Base-by-base conservation (phyloP, 2,329 filamentous ascomycete species). In the Scedosporium apiospermum region DNA sequence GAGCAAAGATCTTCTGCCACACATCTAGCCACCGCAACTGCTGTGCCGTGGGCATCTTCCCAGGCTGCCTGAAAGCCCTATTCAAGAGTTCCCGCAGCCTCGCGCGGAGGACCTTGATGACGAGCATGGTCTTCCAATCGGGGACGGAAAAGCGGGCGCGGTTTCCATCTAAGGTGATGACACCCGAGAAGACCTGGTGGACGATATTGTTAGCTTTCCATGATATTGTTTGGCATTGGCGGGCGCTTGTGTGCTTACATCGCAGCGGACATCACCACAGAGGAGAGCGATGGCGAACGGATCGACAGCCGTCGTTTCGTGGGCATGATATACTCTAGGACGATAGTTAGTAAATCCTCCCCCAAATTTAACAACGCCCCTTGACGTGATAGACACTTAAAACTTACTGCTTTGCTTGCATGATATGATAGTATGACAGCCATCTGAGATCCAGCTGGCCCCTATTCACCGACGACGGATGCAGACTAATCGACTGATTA, bases 341-440 rank as follows among this genome's bases (percentile, higher is more conserved):
- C n/a, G 16, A 9, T 5, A 10, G 10, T 61, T 27, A 12, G 62
- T 61, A 58, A 7, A 9, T 23, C 26, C 21, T 9, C 30, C 67
- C 60, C 70, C 63, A 58, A 60, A 42, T 12, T 38, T 21, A 51
- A 60, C 26, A 42, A 26, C 26, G 1, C 6, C 30, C 6, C n/a
- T n/a, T 9, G 41, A 55, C 41, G 14, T 3, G 21, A 46, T 21
- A 23, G 6, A 30, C 6, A 3, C 34, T 14, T 7, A 5, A 59
- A 27, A 80, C 78, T 82, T 83, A 82, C 87, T 90, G 77, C 79
- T 88, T 92, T 2, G 89, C 89, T 73, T 97, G 93, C 91, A 98
- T 96, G 66, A 98, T 96, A 72, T 96, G 90, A 76, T 98, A 98
- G 73, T 96, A 99, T 0, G 90, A 95, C 55, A 99, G 78, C 86